These are phyloP conservation scores for Fonsecaea nubica DNA, from an alignment of 2,329 filamentous ascomycete genomes.

Conservation along the genomic window DNA sequence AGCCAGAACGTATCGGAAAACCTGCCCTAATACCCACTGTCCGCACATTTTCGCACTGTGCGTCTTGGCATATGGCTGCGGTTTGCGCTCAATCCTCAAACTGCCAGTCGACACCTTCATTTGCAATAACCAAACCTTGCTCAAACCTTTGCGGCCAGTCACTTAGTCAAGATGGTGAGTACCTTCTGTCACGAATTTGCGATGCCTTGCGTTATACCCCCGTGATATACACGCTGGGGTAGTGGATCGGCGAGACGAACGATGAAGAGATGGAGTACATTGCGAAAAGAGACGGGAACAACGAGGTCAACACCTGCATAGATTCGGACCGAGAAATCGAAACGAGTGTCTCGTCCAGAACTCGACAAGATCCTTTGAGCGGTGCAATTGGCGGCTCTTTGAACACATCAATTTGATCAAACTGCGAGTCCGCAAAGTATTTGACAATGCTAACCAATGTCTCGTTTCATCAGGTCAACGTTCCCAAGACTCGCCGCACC, in stretches of 20 bases:
- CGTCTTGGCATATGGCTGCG: slow-evolving; percentile 37
- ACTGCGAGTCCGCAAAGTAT: neutral
- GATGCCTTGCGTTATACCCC: neutral
- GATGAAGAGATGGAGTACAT: neutral
- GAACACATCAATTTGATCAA: neutral
- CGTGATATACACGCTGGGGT: neutral
- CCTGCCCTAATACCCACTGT: slow-evolving; percentile 6
- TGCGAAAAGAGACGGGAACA: slow-evolving; percentile 1
- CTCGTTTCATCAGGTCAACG: slow-evolving; percentile 75
- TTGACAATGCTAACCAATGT: slow-evolving; percentile 25
- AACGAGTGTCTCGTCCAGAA: neutral
- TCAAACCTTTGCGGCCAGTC: slow-evolving; percentile 24
- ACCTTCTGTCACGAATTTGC: neutral
- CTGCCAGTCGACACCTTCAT: slow-evolving; percentile 7
- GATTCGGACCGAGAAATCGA: neutral
- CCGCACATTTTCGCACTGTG: slow-evolving; percentile 29
- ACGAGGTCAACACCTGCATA: neutral
- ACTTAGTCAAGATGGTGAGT: slow-evolving; percentile 43
- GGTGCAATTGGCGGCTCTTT: neutral
- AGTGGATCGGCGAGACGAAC: neutral
- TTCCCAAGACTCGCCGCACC: slow-evolving; percentile 96
- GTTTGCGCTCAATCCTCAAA: slow-evolving; percentile 23
- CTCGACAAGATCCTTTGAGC: neutral
- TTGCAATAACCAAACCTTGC: slow-evolving; percentile 23
- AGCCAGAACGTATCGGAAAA: slow-evolving; percentile 10